Evolutionary conservation across 345 rosid species (phyloP).

Genomic region (Acer saccharum): DNA sequence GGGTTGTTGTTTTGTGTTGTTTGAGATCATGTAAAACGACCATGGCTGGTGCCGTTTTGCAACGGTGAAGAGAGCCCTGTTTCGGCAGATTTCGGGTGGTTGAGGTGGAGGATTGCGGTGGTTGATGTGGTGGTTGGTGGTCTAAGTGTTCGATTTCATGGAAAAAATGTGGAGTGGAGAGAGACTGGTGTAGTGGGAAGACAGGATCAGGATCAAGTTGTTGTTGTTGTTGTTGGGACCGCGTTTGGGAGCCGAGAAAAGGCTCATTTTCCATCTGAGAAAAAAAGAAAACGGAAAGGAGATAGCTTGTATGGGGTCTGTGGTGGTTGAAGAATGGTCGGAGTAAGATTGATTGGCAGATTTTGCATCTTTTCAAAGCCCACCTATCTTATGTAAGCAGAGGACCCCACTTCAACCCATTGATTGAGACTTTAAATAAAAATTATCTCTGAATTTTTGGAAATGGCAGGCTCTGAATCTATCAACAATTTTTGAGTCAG

Average conservation of each 20-base stretch:
- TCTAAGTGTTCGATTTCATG: slow-evolving; percentile 36
- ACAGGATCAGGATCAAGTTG: slow-evolving; percentile 24
- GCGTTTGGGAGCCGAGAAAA: slow-evolving; percentile 44
- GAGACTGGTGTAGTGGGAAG: slow-evolving; percentile 36
- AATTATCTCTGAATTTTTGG: too few species aligned
- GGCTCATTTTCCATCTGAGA: slow-evolving; percentile 53
- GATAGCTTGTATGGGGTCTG: background rate
- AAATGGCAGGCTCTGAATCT: background rate
- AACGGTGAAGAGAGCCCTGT: slow-evolving; percentile 61
- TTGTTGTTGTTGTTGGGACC: slow-evolving; percentile 8
- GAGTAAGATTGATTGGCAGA: background rate
- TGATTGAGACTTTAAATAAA: too few species aligned
- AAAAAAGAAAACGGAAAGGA: background rate
- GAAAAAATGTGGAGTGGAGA: slow-evolving; percentile 42
- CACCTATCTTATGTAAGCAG: background rate
- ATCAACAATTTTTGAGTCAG: background rate
- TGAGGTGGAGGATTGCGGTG: background rate
- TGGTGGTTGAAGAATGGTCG: slow-evolving; percentile 5
- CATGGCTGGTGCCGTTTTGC: slow-evolving; percentile 88
- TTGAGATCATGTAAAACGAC: slow-evolving; percentile 49
- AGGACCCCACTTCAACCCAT: background rate
- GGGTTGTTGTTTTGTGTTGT: slow-evolving; percentile 24
- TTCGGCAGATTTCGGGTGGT: slow-evolving; percentile 14
- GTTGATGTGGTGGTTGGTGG: slow-evolving; percentile 6
- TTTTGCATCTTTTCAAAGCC: background rate